Base-by-base conservation (phyloP, 148 eudicot genomes). In the Fagopyrum homotropicum region DNA sequence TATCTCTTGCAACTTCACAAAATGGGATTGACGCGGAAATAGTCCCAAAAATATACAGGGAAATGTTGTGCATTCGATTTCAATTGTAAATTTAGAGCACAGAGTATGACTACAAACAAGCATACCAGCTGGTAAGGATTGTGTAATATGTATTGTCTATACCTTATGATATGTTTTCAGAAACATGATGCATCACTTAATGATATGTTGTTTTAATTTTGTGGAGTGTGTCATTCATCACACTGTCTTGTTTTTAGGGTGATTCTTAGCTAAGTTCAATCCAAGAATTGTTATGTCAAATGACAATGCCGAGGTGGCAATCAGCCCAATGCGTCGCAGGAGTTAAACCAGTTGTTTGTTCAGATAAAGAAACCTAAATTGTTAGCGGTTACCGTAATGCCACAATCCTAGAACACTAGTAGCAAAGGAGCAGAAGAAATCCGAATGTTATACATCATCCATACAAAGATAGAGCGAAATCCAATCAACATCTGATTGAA, bases 401-500 rank as follows among this genome's bases (percentile, higher is more conserved):
- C 63, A 57, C 22, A 55, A n/a, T 8, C 12, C 52, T 8, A 56
- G 7, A 55, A 16, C 59, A 55, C 59, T n/a, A 55, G 59, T 2
- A 56, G 61, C 64, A 26, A 22, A 22, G 66, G 19, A 60, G 15
- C 40, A 29, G 29, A 63, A 19, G 15, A 63, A 4, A 35, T 2
- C 69, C 6, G 45, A 63, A 26, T 30, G 0, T 12, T 29, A 26
- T 63, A 14, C n/a, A 30, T 63, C 29, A 63, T 57, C 30, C 7
- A 63, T 9, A 2, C 10, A 30, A 30, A 63, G 11, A 15, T 6
- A 63, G 43, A 0, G 6, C 26, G n/a, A 68, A 66, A 11, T 35
- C 19, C 72, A 35, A 66, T 29, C n/a, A 68, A 68, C 47, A 60
- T n/a, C 35, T 17, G 66, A 35, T 68, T 68, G 45, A 68, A 30